These are phyloP conservation scores for Candida loeiensis DNA, from an alignment of 805 yeast species.

Conservation along the genomic window DNA sequence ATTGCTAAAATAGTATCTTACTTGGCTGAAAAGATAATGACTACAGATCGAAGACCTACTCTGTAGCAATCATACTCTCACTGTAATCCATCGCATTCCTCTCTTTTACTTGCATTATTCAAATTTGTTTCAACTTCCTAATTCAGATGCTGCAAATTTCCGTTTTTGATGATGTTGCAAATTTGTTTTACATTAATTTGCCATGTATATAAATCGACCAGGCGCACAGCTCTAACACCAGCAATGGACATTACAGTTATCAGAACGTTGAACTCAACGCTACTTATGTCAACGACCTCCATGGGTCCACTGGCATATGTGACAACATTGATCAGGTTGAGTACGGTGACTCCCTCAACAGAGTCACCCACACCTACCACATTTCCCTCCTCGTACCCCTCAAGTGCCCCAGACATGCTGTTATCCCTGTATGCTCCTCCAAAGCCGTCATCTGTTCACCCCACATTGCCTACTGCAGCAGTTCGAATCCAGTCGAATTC, in stretches of 20 bases:
- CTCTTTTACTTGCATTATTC: too few species aligned
- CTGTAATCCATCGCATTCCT: too few species aligned
- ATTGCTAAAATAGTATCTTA: too few species aligned
- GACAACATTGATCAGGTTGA: not conserved
- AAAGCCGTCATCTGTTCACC: too few species aligned
- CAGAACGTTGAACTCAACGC: not conserved
- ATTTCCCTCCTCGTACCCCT: too few species aligned
- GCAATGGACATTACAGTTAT: slow-evolving; percentile 1
- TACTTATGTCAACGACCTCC: not conserved
- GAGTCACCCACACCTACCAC: too few species aligned
- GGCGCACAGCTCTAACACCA: not conserved
- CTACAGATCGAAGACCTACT: too few species aligned
- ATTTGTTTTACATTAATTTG: not conserved
- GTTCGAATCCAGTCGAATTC: slow-evolving; percentile 3
- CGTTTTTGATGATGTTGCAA: not conserved
- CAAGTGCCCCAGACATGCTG: too few species aligned
- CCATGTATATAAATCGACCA: not conserved
- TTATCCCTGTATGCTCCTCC: too few species aligned
- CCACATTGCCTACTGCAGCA: too few species aligned
- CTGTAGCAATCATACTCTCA: too few species aligned
- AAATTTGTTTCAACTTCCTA: not conserved
- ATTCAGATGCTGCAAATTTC: not conserved
- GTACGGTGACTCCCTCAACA: slow-evolving; percentile 1
- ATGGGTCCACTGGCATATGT: not conserved
- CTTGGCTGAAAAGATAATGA: too few species aligned